A percentile compares a stretch with the other conserved stretches of the same genome.
Evolutionary conservation across 2,329 filamentous ascomycete species (phyloP).

Genomic region (Tolypocladium amazonense): DNA sequence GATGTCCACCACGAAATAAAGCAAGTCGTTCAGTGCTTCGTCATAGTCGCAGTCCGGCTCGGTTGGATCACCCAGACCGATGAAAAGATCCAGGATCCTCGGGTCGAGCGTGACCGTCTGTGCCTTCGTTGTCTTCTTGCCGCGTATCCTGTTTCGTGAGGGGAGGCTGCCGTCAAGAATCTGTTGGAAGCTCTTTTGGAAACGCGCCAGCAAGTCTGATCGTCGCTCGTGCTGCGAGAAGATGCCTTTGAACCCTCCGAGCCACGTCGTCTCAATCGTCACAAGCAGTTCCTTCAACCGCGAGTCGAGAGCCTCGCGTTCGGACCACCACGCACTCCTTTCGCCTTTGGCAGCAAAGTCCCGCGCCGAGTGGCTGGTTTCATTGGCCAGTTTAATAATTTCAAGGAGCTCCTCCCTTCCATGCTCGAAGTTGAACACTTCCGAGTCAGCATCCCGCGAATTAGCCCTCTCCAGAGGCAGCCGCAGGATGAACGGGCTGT

Average conservation of each 20-base stretch:
- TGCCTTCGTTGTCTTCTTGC: constrained; percentile 37
- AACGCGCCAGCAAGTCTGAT: constrained; percentile 56
- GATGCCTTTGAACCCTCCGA: constrained; percentile 91
- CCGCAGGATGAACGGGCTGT: constrained; percentile 75
- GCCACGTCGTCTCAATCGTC: constrained; percentile 87
- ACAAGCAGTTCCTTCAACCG: constrained; percentile 68
- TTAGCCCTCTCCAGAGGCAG: constrained; percentile 76
- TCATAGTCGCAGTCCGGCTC: constrained; percentile 65
- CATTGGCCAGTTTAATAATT: constrained; percentile 73
- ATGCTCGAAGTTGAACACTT: constrained; percentile 74
- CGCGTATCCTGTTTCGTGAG: constrained; percentile 56
- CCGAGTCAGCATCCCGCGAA: constrained; percentile 65
- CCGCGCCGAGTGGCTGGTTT: constrained; percentile 63
- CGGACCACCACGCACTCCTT: constrained; percentile 81
- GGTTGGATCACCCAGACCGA: constrained; percentile 68
- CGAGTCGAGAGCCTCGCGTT: constrained; percentile 68
- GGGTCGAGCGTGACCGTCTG: constrained; percentile 39
- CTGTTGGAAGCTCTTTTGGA: constrained; percentile 66
- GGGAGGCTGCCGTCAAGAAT: constrained; percentile 79
- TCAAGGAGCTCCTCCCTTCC: constrained; percentile 71
- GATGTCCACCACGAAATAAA: constrained; percentile 95
- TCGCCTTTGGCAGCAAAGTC: constrained; percentile 65
- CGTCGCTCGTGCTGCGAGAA: constrained; percentile 65
- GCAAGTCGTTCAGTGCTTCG: constrained; percentile 78
- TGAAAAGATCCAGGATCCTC: constrained; percentile 74